Percentiles rank a stretch among this genome's conserved stretches.
phyloP scores from a whole-genome alignment of 495 filamentous ascomycete genomes.

The Stereocaulon alpinum region DNA sequence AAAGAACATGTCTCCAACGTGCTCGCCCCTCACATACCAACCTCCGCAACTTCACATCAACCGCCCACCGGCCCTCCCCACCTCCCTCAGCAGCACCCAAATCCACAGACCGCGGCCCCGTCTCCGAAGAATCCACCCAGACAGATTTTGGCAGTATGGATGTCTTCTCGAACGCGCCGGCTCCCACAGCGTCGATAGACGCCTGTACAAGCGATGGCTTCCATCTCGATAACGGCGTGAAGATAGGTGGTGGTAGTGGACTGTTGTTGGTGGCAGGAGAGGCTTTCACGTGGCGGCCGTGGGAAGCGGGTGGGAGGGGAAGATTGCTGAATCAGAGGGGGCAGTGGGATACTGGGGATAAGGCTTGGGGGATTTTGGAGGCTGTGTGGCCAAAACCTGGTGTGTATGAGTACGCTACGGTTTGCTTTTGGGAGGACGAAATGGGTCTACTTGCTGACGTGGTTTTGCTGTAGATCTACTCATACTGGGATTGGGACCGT shows the following conservation, averaged over 20 bases:
- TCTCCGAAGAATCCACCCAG: constrained; percentile 49
- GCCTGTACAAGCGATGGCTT: constrained; percentile 70
- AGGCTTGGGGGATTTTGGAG: constrained; percentile 64
- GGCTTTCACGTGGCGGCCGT: constrained; percentile 80
- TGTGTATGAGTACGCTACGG: constrained; percentile 32
- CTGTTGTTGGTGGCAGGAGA: constrained; percentile 73
- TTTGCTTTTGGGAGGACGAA: no score
- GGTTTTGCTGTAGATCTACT: constrained; percentile 55
- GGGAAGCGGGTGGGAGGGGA: constrained; percentile 28
- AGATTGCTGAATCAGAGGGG: constrained; percentile 61
- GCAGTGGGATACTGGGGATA: constrained; percentile 60
- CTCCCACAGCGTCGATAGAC: constrained; percentile 75
- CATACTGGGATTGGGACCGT: constrained; percentile 73
- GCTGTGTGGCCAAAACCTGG: constrained; percentile 86
- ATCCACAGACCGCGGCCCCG: constrained; percentile 47
- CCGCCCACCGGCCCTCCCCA: not conserved
- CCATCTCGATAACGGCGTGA: constrained; percentile 64
- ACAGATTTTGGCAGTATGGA: constrained; percentile 71
- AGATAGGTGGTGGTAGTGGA: constrained; percentile 53
- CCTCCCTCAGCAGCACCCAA: constrained; percentile 16
- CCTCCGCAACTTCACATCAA: not conserved
- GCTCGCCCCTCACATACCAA: not conserved
- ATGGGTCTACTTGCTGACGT: no score
- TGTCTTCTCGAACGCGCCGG: constrained; percentile 64
- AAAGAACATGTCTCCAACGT: not conserved